A percentile compares a stretch with the other conserved stretches of the same genome.
Conservation (phyloP, 208 protist genomes). For the Polymyxa betae region DNA sequence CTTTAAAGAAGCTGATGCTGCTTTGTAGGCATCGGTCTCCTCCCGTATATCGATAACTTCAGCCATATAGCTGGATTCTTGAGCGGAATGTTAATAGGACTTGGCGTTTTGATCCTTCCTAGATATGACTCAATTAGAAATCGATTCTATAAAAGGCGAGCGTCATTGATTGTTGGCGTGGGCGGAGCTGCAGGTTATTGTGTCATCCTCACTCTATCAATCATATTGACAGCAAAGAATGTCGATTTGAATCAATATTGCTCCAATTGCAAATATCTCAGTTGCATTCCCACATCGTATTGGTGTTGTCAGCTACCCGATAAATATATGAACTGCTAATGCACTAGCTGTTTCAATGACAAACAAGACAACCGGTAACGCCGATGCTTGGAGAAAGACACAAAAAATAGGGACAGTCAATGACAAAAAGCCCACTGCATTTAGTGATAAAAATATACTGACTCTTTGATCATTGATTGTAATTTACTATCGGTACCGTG, state of each 20-base stretch:
- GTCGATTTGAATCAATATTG: neutral
- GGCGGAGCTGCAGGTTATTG: neutral
- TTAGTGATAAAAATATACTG: too few relatives aligned
- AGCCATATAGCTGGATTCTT: constrained; percentile 27
- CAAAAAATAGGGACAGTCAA: too few relatives aligned
- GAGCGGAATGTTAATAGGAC: neutral
- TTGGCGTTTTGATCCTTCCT: neutral
- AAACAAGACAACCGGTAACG: too few relatives aligned
- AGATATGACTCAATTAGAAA: neutral
- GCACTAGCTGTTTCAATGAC: too few relatives aligned
- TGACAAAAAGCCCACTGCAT: too few relatives aligned
- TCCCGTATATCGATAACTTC: constrained; percentile 50
- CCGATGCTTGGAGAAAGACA: too few relatives aligned
- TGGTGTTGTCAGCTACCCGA: neutral
- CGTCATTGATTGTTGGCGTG: neutral
- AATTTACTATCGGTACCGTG: too few relatives aligned
- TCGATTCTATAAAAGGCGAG: neutral
- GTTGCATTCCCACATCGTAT: neutral
- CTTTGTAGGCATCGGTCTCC: neutral
- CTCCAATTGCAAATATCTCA: neutral
- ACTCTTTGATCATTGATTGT: too few relatives aligned
- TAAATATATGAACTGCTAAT: neutral
- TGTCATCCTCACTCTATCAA: neutral
- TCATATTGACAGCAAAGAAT: neutral
- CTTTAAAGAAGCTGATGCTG: neutral